Evolutionary conservation across 371 early-diverging fungal genomes (phyloP).

Genomic region (Lichtheimia ornata): DNA sequence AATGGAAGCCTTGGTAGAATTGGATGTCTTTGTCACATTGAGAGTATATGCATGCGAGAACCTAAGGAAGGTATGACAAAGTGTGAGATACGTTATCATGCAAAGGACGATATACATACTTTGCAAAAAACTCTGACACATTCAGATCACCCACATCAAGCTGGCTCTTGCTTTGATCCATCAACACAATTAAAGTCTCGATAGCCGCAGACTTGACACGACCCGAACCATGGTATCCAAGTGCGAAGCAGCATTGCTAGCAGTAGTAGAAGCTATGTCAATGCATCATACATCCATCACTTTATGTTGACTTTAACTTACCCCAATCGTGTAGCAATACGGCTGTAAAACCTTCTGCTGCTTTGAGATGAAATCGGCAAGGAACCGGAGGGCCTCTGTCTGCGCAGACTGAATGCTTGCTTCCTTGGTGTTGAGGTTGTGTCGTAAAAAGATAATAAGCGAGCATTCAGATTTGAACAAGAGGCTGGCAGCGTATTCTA

Average conservation of each 20-base stretch:
- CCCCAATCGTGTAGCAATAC: conserved; percentile 14
- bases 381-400: conserved; percentile 22
- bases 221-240: conserved; percentile 12
- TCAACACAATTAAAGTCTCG: conserved; percentile 18
- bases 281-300: conserved; percentile 10
- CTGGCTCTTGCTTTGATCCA: conserved; percentile 17
- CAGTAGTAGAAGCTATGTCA: background rate
- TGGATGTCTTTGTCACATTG: conserved; percentile 10
- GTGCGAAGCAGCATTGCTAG: conserved; percentile 19
- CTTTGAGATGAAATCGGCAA: conserved; percentile 31
- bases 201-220: conserved; percentile 23
- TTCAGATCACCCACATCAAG: conserved; percentile 30
- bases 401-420: conserved; percentile 21
- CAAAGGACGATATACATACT: conserved; percentile 29
- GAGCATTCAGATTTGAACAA: conserved; percentile 32
- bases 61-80: conserved; percentile 7
- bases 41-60: conserved; percentile 20
- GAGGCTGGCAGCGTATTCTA: conserved; percentile 42
- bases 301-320: conserved; percentile 12
- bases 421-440: conserved; percentile 15
- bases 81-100: background rate
- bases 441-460: conserved; percentile 22
- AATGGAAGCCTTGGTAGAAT: conserved; percentile 47
- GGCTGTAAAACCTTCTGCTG: conserved; percentile 22
- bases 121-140: conserved; percentile 67